Evolutionary conservation across 2,329 filamentous ascomycete genomes (phyloP).

Genomic region (Neofusicoccum cordaticola): DNA sequence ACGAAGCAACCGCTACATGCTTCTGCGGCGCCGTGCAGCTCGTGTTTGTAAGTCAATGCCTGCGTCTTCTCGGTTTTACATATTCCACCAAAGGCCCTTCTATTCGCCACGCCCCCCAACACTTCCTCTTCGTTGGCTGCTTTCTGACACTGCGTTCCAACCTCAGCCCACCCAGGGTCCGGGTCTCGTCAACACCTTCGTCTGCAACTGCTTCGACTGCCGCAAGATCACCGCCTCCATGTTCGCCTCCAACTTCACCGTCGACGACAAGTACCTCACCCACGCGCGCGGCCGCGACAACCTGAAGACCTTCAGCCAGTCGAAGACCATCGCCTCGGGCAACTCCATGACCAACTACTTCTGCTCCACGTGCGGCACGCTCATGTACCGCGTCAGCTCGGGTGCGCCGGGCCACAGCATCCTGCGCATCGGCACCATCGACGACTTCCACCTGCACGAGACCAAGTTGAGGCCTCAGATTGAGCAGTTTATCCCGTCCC

Average conservation of each 20-base stretch:
- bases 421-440: slow-evolving; percentile 58
- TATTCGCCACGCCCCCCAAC: too few species aligned
- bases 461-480: slow-evolving; percentile 53
- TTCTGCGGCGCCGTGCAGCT: slow-evolving; percentile 31
- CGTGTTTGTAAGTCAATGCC: slow-evolving; percentile 21
- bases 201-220: slow-evolving; percentile 63
- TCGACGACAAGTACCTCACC: slow-evolving; percentile 46
- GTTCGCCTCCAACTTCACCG: slow-evolving; percentile 58
- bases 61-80: too few species aligned
- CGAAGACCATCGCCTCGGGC: slow-evolving; percentile 38
- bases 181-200: slow-evolving; percentile 50
- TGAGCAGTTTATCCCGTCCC: slow-evolving; percentile 54
- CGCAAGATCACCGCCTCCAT: slow-evolving; percentile 61
- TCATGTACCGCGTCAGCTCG: slow-evolving; percentile 56
- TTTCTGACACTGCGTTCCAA: too few species aligned
- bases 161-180: slow-evolving; percentile 46
- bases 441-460: slow-evolving; percentile 59
- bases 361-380: slow-evolving; percentile 57
- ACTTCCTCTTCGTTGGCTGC: too few species aligned
- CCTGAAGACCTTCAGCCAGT: slow-evolving; percentile 47
- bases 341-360: slow-evolving; percentile 61
- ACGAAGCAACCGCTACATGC: slow-evolving; percentile 30
- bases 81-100: too few species aligned
- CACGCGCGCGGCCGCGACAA: slow-evolving; percentile 53
- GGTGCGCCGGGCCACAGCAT: slow-evolving; percentile 49